Conservation (phyloP, 1,284 basidiomycete species). For the Wolfiporia cocos region DNA sequence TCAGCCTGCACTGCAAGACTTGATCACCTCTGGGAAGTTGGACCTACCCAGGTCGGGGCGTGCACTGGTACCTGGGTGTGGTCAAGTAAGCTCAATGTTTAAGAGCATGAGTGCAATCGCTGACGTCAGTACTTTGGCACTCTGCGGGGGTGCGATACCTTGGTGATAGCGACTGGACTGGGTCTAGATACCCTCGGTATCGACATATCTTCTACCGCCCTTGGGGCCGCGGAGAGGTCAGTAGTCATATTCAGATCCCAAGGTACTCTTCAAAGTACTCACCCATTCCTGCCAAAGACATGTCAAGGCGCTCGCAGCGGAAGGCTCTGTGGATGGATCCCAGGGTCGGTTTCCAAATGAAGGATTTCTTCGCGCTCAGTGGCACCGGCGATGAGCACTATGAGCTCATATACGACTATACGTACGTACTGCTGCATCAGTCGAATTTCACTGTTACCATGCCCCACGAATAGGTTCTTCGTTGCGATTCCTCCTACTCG, state of each 20-base stretch:
- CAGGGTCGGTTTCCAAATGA: slow-evolving; percentile 32
- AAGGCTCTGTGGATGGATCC: not conserved
- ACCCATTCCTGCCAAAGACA: not conserved
- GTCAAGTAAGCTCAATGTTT: slow-evolving; percentile 49
- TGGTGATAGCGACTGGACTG: slow-evolving; percentile 43
- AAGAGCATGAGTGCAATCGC: not conserved
- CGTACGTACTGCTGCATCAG: slow-evolving; percentile 34
- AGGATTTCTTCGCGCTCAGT: slow-evolving; percentile 46
- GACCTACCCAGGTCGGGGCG: slow-evolving; percentile 45
- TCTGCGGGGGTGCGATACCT: slow-evolving; percentile 50
- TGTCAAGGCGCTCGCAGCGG: not conserved
- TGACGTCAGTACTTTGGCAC: not conserved
- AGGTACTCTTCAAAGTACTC: too few species aligned
- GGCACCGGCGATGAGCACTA: slow-evolving; percentile 23
- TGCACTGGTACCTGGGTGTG: slow-evolving; percentile 71
- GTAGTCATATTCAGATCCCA: not conserved
- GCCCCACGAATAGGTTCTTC: slow-evolving; percentile 56
- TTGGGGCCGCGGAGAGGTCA: slow-evolving; percentile 45
- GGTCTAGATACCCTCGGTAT: slow-evolving; percentile 45
- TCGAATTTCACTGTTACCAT: not conserved
- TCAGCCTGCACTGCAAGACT: slow-evolving; percentile 50
- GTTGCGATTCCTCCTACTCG: slow-evolving; percentile 57
- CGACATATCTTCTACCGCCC: slow-evolving; percentile 53
- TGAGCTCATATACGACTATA: slow-evolving; percentile 66
- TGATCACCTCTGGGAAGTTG: slow-evolving; percentile 43